These are phyloP conservation scores for Cystobasidium ongulense DNA, from an alignment of 768 basidiomycete species.

Conservation along the genomic window DNA sequence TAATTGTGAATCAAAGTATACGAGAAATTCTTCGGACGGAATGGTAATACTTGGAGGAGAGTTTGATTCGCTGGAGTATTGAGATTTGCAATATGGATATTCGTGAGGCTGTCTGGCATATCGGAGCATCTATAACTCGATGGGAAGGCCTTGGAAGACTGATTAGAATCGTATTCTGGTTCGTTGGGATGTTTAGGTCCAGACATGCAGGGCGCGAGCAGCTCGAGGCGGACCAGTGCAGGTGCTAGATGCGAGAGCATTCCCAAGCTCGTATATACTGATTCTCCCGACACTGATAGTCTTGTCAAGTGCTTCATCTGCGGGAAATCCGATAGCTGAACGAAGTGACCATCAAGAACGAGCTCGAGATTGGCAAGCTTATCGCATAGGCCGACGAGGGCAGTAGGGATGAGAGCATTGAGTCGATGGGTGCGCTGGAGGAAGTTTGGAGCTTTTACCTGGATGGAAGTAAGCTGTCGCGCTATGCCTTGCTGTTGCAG, in stretches of 20 bases:
- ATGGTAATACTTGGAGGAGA: not conserved
- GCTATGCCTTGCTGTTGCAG: not conserved
- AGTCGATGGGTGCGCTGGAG: conserved; percentile 17
- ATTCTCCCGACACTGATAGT: conserved; percentile 1
- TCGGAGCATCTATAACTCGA: not conserved
- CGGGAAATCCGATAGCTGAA: not conserved
- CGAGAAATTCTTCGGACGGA: conserved; percentile 19
- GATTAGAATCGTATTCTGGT: not conserved
- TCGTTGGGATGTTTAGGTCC: not conserved
- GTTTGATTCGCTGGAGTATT: conserved; percentile 14
- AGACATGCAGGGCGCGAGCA: conserved; percentile 2
- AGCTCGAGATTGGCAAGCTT: conserved; percentile 14
- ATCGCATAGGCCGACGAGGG: not conserved
- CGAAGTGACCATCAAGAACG: conserved; percentile 23
- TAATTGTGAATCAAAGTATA: conserved; percentile 25
- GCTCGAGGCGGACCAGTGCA: not conserved
- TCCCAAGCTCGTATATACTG: conserved; percentile 3
- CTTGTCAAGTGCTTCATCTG: conserved; percentile 4
- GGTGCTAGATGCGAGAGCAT: not conserved
- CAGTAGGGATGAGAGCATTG: not conserved
- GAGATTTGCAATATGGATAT: conserved; percentile 17
- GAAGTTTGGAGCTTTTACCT: conserved; percentile 14
- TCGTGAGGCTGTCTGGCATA: not conserved
- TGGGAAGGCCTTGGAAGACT: not conserved
- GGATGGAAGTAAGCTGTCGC: conserved; percentile 15